These are phyloP conservation scores for Fallopia convolvulus DNA, from an alignment of 148 eudicot genomes.

Conservation along the genomic window DNA sequence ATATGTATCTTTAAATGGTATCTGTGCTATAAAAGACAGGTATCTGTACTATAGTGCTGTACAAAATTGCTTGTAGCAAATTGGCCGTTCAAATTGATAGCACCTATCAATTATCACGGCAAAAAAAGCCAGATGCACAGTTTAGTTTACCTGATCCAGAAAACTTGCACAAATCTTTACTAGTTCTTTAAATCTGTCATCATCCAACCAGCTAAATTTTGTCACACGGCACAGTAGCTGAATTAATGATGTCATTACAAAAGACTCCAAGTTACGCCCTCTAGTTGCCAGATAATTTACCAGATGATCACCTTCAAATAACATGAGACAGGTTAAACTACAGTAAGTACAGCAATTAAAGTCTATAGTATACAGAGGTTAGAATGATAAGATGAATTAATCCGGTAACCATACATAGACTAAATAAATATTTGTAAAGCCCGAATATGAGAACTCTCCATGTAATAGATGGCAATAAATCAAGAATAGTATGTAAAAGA, in stretches of 20 bases:
- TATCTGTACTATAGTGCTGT: not conserved
- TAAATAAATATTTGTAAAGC: not conserved
- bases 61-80: not conserved
- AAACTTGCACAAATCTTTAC: conserved; percentile 65
- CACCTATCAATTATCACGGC: not conserved
- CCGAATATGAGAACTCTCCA: not conserved
- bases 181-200: conserved; percentile 70
- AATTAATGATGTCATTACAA: conserved; percentile 69
- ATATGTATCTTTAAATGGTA: not conserved
- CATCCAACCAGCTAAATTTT: conserved; percentile 88
- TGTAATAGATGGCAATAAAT: not conserved
- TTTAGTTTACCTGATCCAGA: conserved; percentile 66
- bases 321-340: conserved; percentile 24
- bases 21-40: no score
- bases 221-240: conserved; percentile 80
- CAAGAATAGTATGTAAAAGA: not conserved
- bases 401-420: not conserved
- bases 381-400: not conserved
- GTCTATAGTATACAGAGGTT: not conserved
- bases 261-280: conserved; percentile 78
- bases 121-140: not conserved
- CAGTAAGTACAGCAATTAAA: conserved; percentile 6
- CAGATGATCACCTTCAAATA: conserved; percentile 71
- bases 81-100: not conserved
- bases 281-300: conserved; percentile 78